A percentile compares a stretch with the other conserved stretches of the same genome.
phyloP scores from a whole-genome alignment of 176 grass and related monocot genomes.

The Oryza glumipatula region DNA sequence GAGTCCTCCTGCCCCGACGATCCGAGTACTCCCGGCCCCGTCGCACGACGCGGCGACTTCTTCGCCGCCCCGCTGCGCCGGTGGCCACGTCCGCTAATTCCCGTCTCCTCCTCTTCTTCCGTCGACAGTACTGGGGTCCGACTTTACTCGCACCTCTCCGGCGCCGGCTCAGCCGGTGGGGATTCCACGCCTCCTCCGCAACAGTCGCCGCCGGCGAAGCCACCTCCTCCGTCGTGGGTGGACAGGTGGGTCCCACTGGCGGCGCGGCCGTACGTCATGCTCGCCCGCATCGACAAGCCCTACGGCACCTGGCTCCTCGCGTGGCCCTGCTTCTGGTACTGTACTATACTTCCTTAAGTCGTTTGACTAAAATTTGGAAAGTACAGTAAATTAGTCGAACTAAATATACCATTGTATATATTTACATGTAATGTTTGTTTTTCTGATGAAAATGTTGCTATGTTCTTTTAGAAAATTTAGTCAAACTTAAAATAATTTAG shows the following conservation, averaged over 20 bases:
- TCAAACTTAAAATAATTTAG: no score
- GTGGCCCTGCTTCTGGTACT: constrained; percentile 86
- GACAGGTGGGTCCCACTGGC: constrained; percentile 59
- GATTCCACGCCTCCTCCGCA: not conserved
- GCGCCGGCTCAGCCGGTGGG: not conserved
- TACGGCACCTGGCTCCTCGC: constrained; percentile 76
- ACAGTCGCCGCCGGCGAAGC: not conserved
- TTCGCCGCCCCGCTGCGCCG: not conserved
- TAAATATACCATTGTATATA: no score
- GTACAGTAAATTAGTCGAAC: no score
- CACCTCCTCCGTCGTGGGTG: constrained; percentile 52
- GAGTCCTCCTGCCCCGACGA: no score
- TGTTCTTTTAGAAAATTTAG: no score
- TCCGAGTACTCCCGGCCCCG: no score
- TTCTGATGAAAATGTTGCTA: no score
- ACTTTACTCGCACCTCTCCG: not conserved
- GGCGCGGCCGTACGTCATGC: constrained; percentile 66
- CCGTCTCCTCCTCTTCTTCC: not conserved
- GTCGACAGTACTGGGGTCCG: not conserved
- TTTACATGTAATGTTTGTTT: no score
- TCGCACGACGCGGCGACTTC: no score
- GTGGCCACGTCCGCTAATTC: not conserved
- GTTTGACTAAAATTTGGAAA: no score
- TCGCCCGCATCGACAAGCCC: constrained; percentile 81
- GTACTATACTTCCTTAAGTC: no score